Conservation (phyloP, 2,329 filamentous ascomycete genomes). For the Clarireedia homoeocarpa region DNA sequence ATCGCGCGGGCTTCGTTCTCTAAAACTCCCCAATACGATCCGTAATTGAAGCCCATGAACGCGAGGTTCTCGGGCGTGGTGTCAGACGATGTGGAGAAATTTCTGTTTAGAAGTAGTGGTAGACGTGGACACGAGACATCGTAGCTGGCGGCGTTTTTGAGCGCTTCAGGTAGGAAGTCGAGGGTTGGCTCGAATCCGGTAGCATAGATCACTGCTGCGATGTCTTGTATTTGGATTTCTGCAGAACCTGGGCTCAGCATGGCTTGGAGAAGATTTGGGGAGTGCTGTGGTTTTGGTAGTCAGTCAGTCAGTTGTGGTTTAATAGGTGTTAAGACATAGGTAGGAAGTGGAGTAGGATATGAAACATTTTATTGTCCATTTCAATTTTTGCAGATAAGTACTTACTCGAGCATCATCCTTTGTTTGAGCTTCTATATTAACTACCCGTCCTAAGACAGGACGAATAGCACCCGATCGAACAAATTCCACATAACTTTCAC, state of each 20-base stretch:
- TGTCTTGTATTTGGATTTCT: background rate
- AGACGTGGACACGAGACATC: background rate
- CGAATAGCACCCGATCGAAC: slow-evolving; percentile 15
- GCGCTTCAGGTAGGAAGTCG: background rate
- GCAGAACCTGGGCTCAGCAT: background rate
- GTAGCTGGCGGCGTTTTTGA: background rate
- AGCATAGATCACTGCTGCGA: background rate
- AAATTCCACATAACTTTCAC: slow-evolving; percentile 18
- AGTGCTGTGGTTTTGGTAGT: background rate
- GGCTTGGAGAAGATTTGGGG: background rate
- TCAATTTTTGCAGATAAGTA: background rate
- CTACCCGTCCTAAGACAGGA: slow-evolving; percentile 13
- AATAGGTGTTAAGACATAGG: background rate
- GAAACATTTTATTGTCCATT: background rate
- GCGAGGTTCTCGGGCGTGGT: background rate
- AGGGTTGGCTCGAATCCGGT: background rate
- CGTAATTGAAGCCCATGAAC: slow-evolving; percentile 4
- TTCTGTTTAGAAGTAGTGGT: background rate
- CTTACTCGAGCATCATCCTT: background rate
- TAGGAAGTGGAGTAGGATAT: background rate
- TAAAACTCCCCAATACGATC: slow-evolving; percentile 6
- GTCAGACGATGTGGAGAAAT: background rate
- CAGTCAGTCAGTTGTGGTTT: background rate
- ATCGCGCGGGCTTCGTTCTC: slow-evolving; percentile 5
- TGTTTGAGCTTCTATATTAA: background rate